These are phyloP conservation scores for Thermomyces lanuginosus DNA, from an alignment of 2,329 filamentous ascomycete species.

Conservation along the genomic window DNA sequence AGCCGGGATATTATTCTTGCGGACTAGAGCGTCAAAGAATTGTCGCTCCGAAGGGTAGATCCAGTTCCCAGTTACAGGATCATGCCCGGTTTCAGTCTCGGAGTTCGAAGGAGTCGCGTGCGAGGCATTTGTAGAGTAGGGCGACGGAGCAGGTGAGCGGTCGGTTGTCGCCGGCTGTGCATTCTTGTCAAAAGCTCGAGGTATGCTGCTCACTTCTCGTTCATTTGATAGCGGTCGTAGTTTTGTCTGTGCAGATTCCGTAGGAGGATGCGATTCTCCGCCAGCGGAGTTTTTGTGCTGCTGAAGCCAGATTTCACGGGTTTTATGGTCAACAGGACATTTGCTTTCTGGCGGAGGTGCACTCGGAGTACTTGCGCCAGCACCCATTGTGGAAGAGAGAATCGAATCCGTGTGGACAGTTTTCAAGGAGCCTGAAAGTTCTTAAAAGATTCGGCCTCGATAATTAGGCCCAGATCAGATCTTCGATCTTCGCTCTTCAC, in stretches of 20 bases:
- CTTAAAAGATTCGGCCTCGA: too few relatives aligned
- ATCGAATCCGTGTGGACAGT: too few relatives aligned
- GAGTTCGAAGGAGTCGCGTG: conserved; percentile 46
- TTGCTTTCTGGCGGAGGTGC: conserved; percentile 20
- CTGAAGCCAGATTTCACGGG: conserved; percentile 72
- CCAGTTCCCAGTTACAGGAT: conserved; percentile 67
- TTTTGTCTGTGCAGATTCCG: conserved; percentile 11
- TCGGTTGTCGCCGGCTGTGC: conserved; percentile 6
- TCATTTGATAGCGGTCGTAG: conserved; percentile 41
- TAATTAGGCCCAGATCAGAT: too few relatives aligned
- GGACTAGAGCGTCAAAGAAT: conserved; percentile 94
- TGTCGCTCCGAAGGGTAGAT: conserved; percentile 92
- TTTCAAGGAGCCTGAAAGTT: too few relatives aligned
- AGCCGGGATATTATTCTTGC: conserved; percentile 64
- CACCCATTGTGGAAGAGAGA: conserved; percentile 23
- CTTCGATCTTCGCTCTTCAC: too few relatives aligned
- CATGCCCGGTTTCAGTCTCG: conserved; percentile 60
- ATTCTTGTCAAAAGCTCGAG: conserved; percentile 36
- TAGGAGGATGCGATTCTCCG: conserved; percentile 19
- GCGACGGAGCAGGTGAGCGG: conserved; percentile 9
- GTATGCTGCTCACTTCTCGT: conserved; percentile 66
- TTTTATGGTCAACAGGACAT: conserved; percentile 84
- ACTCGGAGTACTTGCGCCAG: conserved; percentile 21
- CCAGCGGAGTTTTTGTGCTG: conserved; percentile 24
- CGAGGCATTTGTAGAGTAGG: conserved; percentile 12